A percentile compares a stretch with the other conserved stretches of the same genome.
These are phyloP conservation scores for Russula ochroleuca DNA, from an alignment of 768 basidiomycete species.

Conservation along the genomic window DNA sequence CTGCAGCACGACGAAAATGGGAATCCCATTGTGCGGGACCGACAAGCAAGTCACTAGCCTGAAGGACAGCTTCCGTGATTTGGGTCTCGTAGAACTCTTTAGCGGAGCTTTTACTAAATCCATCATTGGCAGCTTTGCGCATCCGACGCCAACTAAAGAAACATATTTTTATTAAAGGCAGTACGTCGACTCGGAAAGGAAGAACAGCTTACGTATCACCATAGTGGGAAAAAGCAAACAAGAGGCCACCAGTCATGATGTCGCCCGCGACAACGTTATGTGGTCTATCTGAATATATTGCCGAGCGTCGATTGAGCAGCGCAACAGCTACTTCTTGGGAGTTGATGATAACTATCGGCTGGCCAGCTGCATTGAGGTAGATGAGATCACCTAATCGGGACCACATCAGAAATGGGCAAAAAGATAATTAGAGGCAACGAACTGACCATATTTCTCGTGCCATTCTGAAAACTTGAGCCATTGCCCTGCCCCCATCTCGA, in stretches of 20 bases:
- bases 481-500: not conserved
- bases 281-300: not conserved
- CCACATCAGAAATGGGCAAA: not conserved
- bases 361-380: conserved; percentile 1
- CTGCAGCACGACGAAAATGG: too few species aligned
- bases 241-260: not conserved
- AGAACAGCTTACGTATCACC: too few species aligned
- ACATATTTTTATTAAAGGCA: too few species aligned
- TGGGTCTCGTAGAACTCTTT: not conserved
- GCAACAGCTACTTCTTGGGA: not conserved
- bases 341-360: not conserved
- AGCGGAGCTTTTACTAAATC: too few species aligned
- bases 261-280: not conserved
- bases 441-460: not conserved
- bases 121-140: too few species aligned
- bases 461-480: conserved; percentile 2
- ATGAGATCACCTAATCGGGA: not conserved
- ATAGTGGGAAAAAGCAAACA: too few species aligned
- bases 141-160: too few species aligned
- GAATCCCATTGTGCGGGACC: too few species aligned
- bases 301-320: not conserved
- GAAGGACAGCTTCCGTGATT: too few species aligned
- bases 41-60: too few species aligned
- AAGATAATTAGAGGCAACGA: not conserved
- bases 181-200: too few species aligned